Percentiles rank a stretch among this genome's conserved stretches.
phyloP scores from a whole-genome alignment of 768 basidiomycete genomes.

The Lactarius hatsudake region DNA sequence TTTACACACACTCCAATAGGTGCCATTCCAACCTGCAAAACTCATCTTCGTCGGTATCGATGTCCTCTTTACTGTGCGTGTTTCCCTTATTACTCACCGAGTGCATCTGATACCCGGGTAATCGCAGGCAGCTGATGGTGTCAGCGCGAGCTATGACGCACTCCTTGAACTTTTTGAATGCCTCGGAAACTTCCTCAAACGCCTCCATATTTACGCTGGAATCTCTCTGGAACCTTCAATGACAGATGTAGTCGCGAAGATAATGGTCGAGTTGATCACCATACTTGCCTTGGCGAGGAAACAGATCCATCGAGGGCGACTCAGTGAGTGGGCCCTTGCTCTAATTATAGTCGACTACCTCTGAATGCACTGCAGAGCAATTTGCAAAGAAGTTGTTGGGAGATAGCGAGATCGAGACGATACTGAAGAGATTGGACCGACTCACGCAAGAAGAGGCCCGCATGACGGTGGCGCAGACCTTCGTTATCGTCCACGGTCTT shows the following conservation, averaged over 20 bases:
- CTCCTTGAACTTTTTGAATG: conserved; percentile 12
- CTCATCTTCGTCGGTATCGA: neutral
- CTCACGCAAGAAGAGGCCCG: conserved; percentile 14
- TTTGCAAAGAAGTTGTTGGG: conserved; percentile 6
- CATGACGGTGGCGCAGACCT: conserved; percentile 7
- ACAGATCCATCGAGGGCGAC: conserved; percentile 1
- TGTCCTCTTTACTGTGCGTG: conserved; percentile 2
- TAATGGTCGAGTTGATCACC: conserved; percentile 7
- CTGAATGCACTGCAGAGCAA: conserved; percentile 3
- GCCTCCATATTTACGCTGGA: conserved; percentile 1
- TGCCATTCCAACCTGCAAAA: neutral
- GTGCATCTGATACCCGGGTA: neutral
- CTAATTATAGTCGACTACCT: neutral
- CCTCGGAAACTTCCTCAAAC: conserved; percentile 7
- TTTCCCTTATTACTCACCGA: neutral
- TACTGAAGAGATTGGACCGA: conserved; percentile 8
- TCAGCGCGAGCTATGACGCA: conserved; percentile 17
- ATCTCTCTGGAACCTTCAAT: neutral
- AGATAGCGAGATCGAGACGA: conserved; percentile 6
- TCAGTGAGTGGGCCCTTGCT: neutral
- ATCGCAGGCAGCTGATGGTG: neutral
- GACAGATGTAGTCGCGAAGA: conserved; percentile 6
- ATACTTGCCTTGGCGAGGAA: conserved; percentile 11
- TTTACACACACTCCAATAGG: neutral
- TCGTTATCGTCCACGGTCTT: conserved; percentile 3